phyloP scores from a whole-genome alignment of 2,329 filamentous ascomycete genomes.

The Polytolypa hystricis region DNA sequence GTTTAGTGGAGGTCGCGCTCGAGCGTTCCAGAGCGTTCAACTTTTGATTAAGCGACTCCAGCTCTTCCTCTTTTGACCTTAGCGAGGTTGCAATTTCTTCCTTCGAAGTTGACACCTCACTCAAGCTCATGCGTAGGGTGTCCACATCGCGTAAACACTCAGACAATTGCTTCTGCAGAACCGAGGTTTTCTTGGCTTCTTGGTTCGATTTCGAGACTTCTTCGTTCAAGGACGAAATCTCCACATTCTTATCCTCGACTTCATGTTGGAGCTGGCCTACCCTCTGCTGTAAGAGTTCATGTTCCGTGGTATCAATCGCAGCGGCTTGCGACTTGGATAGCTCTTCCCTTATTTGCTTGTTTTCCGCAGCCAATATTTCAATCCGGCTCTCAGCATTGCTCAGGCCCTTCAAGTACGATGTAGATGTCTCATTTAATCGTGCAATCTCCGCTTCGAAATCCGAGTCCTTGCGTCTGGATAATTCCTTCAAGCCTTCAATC shows the following conservation, averaged over 20 bases:
- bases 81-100: slow-evolving; percentile 8
- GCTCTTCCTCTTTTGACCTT: slow-evolving; percentile 4
- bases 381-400: slow-evolving; percentile 1
- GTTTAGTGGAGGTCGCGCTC: background rate
- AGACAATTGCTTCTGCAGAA: slow-evolving; percentile 18
- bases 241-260: slow-evolving; percentile 22
- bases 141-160: slow-evolving; percentile 13
- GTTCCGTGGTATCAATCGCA: slow-evolving; percentile 3
- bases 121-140: slow-evolving; percentile 17
- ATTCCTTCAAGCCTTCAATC: slow-evolving; percentile 15
- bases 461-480: slow-evolving; percentile 11
- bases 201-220: slow-evolving; percentile 18
- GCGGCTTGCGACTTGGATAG: slow-evolving; percentile 6
- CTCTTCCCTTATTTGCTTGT: slow-evolving; percentile 11
- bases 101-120: slow-evolving; percentile 18
- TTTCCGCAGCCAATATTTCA: slow-evolving; percentile 11
- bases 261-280: slow-evolving; percentile 16
- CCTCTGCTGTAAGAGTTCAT: slow-evolving; percentile 7
- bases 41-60: slow-evolving; percentile 4
- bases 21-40: background rate
- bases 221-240: slow-evolving; percentile 13
- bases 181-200: slow-evolving; percentile 18
- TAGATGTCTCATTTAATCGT: slow-evolving; percentile 14
- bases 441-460: slow-evolving; percentile 13
- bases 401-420: background rate